Base-by-base conservation (phyloP, 108 stramenopile species). In the Cyclotella atomus region DNA sequence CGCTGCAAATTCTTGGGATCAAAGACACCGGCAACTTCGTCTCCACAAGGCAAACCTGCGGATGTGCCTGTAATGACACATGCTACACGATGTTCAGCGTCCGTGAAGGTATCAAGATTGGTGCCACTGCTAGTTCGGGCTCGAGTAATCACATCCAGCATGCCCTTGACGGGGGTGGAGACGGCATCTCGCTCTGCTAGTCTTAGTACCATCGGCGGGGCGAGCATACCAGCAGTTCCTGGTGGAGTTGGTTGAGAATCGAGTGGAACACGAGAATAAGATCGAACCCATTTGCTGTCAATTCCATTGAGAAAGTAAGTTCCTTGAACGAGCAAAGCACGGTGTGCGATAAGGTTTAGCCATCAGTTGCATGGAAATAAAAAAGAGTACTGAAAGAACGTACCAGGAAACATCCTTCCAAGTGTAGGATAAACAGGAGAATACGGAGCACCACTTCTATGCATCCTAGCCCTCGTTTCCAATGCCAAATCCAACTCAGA, bases 61-160 rank as follows among this genome's bases (percentile, higher is more conserved):
- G 95, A 91, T 28, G 95, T 96, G 19, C 98, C 98, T 2, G 98
- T 96, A 70, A 98, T 95, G 33, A 97, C 96, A 73, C 96, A 93
- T 30, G 91, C 84, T 30, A 91, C 73, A 15, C 87, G 86, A 65
- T 79, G 79, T 36, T 76, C 75, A 23, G 84, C 84, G 21, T 88
- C 86, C 38, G 78, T 80, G 41, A 35, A 59, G 29, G 79, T 76
- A 63, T 88, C 90, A 28, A 78, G 63, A 52, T 61, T 76, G 60
- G 77, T 84, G 19, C 65, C 85, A 49, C 46, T 65, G 21, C 19
- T 36, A 3, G 64, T 65, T 16, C 64, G 64, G 0, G 80, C 75
- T 19, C 86, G 77, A 8, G 70, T 47, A 36, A 88, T 36, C 0
- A 91, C 84, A 53, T 85, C 77, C 2, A 93, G 65, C 54, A 88